Base-by-base conservation (phyloP, 495 filamentous ascomycete genomes). In the Penicillium arizonense region DNA sequence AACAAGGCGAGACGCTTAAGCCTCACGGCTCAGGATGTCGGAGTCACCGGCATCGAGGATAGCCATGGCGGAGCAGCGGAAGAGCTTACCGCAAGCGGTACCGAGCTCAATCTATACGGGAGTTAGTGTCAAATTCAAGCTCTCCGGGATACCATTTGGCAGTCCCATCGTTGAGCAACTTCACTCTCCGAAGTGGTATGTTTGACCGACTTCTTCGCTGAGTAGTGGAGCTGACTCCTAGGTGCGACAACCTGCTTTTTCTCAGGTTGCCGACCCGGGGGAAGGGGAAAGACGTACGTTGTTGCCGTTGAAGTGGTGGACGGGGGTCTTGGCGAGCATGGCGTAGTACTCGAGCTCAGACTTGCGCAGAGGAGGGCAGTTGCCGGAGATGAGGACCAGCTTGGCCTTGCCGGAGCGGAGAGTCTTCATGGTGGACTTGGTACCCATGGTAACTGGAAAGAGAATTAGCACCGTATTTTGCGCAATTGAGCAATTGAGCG, bases 1-100 rank as follows among this genome's bases (percentile, higher is more conserved):
- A 44, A 56, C 47, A 32, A 11, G 24, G 26, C 37, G 48, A 50
- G 5, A 42, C 45, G 47, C 53, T 61, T 61, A 61, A 24, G 55
- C 55, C 46, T 61, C 58, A 51, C 50, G 55, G 59, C 56, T 62
- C 20, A 98, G 81, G 75, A 98, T 97, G 79, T 98, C 93, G 49
- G 89, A 94, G 84, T 97, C 94, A 87, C 94, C 94, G 74, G 92
- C 91, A 77, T 98, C 94, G 44, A 97, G 76, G 71, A 98, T 86
- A 54, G 93, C 86, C 90, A 97, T 96, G 70, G 91, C 95, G 42
- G 87, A 90, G 83, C 91, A 96, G 59, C 77, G 70, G 69, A 72
- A 78, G 61, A 96, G 85, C 76, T 95, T 95, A 75, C 91, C 91
- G 75, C 89, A 90, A 44, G 94, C 91, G 64, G 93, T 97, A 55